Evolutionary conservation across 2,329 filamentous ascomycete genomes (phyloP), one percentile per base, ranked within the genome.

Genomic region (Fusarium succisae): DNA sequence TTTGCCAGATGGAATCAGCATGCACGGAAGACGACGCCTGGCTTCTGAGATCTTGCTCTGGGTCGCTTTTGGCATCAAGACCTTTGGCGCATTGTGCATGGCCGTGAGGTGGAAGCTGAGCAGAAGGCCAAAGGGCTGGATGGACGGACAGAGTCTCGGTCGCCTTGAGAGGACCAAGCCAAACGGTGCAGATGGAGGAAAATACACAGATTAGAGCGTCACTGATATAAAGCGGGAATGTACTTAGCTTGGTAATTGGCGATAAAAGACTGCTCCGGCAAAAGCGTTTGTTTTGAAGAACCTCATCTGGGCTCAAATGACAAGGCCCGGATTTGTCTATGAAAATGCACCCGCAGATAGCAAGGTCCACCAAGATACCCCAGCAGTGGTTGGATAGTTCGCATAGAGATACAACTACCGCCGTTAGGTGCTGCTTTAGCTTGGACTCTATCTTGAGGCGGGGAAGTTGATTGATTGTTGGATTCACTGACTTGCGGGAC

Each of bases 61-160:
- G 77, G 68, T 59, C 11, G 76, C 77, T 2, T 77, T 74, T 26
- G 63, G 65, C 3, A 59, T 63, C 22, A 74, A 75, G 32, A 48
- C 61, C 10, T 57, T 75, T 17, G 70, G 76, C 24, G 60, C 69
- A 8, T 38, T 78, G 1, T 79, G 76, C 43, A 78, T 79, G 61
- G n/a, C 64, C 9, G 39, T 69, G 37, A 74, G 76, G 35, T 79
- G 76, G 76, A 61, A 62, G 54, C 38, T 77, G 60, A 79, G 77
- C 51, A 68, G 77, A 38, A 74, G 63, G 5, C 77, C 76, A 22
- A 77, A 75, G 60, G 76, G 69, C 8, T 78, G 77, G 77, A 55
- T 70, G 48, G 69, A 79, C 2, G 73, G 69, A 8, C 76, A 79
- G 63, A 70, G 50, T 10, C 69, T 78, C n/a, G 48, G 51, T 24